Evolutionary conservation across 176 grass and related monocot species (phyloP).

Genomic region (Triticum turgidum): DNA sequence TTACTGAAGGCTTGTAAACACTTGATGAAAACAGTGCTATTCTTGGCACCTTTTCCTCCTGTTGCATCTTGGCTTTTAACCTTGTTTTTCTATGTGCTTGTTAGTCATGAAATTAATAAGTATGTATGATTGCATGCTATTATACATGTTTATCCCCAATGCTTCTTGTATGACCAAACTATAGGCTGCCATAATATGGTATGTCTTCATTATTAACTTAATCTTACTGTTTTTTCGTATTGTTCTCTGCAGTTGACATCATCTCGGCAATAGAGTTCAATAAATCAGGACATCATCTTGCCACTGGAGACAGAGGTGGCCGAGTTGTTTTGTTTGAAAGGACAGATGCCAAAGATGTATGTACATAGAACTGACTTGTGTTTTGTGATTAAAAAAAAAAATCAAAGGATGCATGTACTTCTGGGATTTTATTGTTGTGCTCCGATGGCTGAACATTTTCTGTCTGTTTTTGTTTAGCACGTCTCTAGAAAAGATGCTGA

Average conservation of each 20-base stretch:
- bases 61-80: not conserved
- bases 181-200: slow-evolving; percentile 5
- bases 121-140: slow-evolving; percentile 3
- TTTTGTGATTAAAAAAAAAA: not conserved
- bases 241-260: slow-evolving; percentile 78
- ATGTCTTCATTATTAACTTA: slow-evolving; percentile 7
- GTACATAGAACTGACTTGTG: slow-evolving; percentile 13
- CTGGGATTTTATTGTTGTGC: not conserved
- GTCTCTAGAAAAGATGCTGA: slow-evolving; percentile 75
- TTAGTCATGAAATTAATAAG: slow-evolving; percentile 12
- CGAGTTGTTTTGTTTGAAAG: slow-evolving; percentile 99
- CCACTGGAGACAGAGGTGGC: slow-evolving; percentile 95
- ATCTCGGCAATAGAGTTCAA: slow-evolving; percentile 99
- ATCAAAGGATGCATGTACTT: not conserved
- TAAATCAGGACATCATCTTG: slow-evolving; percentile 94
- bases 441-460: slow-evolving; percentile 33
- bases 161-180: slow-evolving; percentile 15
- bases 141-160: slow-evolving; percentile 16
- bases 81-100: not conserved
- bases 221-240: not conserved
- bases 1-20: not conserved
- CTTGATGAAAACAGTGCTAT: not conserved
- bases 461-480: slow-evolving; percentile 49
- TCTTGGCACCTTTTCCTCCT: not conserved
- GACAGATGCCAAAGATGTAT: slow-evolving; percentile 77